Evolutionary conservation across 2,329 filamentous ascomycete species (phyloP), one percentile per base, ranked within the genome.

Genomic region (Grosmannia clavigera): DNA sequence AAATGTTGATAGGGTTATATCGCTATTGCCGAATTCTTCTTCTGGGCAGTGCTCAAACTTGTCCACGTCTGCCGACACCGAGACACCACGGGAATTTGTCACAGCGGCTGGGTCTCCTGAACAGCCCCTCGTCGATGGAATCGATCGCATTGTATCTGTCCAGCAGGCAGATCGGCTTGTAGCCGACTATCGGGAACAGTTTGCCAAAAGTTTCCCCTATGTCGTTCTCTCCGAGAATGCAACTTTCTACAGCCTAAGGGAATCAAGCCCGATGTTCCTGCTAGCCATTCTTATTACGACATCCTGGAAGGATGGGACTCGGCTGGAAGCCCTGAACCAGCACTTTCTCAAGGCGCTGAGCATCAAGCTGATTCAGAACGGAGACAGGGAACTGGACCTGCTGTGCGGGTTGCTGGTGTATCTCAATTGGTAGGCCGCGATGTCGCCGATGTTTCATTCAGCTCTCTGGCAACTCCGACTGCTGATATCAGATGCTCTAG

Each of bases 401-500:
- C 25, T 60, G 5, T 57, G 53, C 31, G 58, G 58, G 2, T 46
- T 60, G 22, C 54, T 60, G 25, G 54, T 60, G 35, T 60, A 60
- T 51, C 54, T 60, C 5, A 43, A 51, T 27, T 60, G 58, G 58
- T 57, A 46, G 9, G 54, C 31, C 22, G n/a, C 1, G 51, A 46
- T 35, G 9, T 12, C 5, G 5, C 5, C 4, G 46, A 19, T 58
- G 46, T 10, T 35, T 35, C 29, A 5, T 7, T 11, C n/a, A 22
- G 35, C 38, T 46, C 35, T 27, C 10, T 25, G 11, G 16, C 10
- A 43, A 11, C 22, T 5, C 5, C 29, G 12, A 19, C 27, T 16
- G 7, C 27, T 55, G 35, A 59, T 50, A 10, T 14, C 25, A 53
- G n/a, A 6, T 22, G 31, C 19, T 35, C 3, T 35, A 60, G 58